These are phyloP conservation scores for Xylaria curta DNA, from an alignment of 495 filamentous ascomycete species.

Conservation along the genomic window DNA sequence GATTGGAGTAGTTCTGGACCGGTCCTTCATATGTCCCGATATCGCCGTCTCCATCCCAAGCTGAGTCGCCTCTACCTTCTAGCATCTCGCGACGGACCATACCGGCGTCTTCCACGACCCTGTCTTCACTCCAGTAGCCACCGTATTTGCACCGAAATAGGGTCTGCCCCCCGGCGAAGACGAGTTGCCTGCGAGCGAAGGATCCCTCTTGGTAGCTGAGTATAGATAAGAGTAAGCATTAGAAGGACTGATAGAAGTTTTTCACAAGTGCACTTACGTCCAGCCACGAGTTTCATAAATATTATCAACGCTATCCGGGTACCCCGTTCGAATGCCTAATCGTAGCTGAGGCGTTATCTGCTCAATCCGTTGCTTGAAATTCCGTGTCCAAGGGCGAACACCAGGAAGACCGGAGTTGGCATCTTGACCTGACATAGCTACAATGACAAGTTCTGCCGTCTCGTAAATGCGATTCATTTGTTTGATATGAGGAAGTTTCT, in stretches of 20 bases:
- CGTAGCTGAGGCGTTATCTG: constrained; percentile 30
- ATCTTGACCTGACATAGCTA: constrained; percentile 27
- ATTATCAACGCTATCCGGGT: background rate
- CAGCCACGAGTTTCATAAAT: background rate
- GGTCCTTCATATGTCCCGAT: constrained; percentile 29
- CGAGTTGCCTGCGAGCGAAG: constrained; percentile 1
- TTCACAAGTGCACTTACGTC: background rate
- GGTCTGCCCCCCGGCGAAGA: constrained; percentile 16
- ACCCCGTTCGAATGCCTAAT: constrained; percentile 13
- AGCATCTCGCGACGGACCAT: background rate
- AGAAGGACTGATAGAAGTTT: background rate
- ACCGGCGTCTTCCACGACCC: background rate
- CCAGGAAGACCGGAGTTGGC: constrained; percentile 29
- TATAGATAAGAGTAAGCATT: background rate
- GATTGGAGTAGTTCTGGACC: constrained; percentile 28
- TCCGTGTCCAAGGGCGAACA: constrained; percentile 21
- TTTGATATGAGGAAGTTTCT: constrained; percentile 30
- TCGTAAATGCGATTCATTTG: constrained; percentile 42
- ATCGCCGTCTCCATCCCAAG: constrained; percentile 23
- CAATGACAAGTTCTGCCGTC: constrained; percentile 35
- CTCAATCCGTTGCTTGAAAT: constrained; percentile 25
- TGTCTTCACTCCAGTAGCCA: constrained; percentile 14
- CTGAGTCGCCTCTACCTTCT: background rate
- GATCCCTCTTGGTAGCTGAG: background rate
- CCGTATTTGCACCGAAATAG: constrained; percentile 8